A percentile compares a stretch with the other conserved stretches of the same genome.
Evolutionary conservation across 2,329 filamentous ascomycete genomes (phyloP).

Genomic region (Pseudogymnoascus pannorum): DNA sequence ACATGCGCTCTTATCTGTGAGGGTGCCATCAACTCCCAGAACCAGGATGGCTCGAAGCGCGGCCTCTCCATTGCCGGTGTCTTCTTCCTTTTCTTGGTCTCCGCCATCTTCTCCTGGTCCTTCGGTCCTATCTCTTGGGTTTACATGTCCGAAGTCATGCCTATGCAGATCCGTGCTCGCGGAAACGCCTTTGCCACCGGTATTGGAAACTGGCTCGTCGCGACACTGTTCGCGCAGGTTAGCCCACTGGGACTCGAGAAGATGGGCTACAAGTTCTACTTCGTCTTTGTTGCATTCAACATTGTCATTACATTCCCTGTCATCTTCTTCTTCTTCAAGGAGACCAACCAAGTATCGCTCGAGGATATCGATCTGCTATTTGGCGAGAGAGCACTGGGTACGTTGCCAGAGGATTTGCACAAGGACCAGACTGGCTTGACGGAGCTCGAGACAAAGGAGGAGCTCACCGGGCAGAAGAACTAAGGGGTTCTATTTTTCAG

Average conservation of each 20-base stretch:
- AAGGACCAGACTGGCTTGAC: constrained; percentile 15
- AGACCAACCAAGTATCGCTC: constrained; percentile 43
- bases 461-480: neutral
- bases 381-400: constrained; percentile 41
- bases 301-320: constrained; percentile 33
- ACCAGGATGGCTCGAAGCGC: constrained; percentile 34
- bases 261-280: constrained; percentile 49
- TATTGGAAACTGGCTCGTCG: constrained; percentile 52
- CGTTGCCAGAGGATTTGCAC: constrained; percentile 37
- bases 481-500: neutral
- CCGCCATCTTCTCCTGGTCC: constrained; percentile 51
- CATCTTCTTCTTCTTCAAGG: constrained; percentile 45
- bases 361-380: constrained; percentile 54
- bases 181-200: constrained; percentile 51
- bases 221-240: constrained; percentile 52
- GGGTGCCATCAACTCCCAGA: constrained; percentile 48
- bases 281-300: constrained; percentile 46
- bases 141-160: constrained; percentile 60
- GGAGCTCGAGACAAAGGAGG: neutral
- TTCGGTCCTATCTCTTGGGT: constrained; percentile 56
- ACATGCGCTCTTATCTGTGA: constrained; percentile 52
- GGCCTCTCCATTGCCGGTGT: constrained; percentile 52
- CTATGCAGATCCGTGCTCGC: constrained; percentile 55
- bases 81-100: constrained; percentile 58
- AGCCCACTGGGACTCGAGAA: constrained; percentile 43